These are phyloP conservation scores for Beauveria sp. DNA, from an alignment of 2,329 filamentous ascomycete genomes.

Conservation along the genomic window DNA sequence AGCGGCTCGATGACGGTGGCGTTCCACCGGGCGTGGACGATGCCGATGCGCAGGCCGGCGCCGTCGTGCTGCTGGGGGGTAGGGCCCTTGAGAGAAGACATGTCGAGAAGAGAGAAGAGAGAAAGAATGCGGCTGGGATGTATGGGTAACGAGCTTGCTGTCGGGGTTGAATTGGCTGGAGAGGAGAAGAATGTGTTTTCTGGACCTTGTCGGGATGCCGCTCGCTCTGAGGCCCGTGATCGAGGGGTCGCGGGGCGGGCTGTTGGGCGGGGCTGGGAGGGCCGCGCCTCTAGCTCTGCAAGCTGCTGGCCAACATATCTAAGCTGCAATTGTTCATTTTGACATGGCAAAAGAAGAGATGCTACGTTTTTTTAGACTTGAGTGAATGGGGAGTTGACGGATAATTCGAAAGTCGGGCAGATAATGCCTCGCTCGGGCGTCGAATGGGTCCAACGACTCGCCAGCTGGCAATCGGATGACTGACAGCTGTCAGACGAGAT, in stretches of 20 bases:
- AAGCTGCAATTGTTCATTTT: background rate
- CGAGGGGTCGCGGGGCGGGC: slow-evolving; percentile 7
- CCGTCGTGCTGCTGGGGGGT: slow-evolving; percentile 54
- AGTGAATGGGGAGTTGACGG: background rate
- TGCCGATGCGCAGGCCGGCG: slow-evolving; percentile 76
- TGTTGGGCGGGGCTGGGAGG: background rate
- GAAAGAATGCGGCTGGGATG: no score
- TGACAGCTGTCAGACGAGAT: background rate
- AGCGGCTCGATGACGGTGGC: slow-evolving; percentile 77
- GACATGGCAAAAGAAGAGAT: background rate
- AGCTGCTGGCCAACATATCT: background rate
- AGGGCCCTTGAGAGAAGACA: slow-evolving; percentile 51
- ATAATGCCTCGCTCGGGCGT: background rate
- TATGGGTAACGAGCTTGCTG: background rate
- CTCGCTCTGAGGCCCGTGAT: background rate
- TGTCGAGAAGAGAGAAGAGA: slow-evolving; percentile 20
- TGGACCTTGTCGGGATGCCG: background rate
- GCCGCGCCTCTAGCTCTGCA: background rate
- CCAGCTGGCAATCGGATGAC: background rate
- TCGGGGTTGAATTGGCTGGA: background rate
- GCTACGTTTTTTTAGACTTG: background rate
- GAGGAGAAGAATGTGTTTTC: background rate
- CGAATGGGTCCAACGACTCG: background rate
- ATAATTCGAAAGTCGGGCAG: background rate
- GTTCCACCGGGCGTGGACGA: slow-evolving; percentile 97